Conservation (phyloP, 345 rosid species). For the Pugionium cornutum region DNA sequence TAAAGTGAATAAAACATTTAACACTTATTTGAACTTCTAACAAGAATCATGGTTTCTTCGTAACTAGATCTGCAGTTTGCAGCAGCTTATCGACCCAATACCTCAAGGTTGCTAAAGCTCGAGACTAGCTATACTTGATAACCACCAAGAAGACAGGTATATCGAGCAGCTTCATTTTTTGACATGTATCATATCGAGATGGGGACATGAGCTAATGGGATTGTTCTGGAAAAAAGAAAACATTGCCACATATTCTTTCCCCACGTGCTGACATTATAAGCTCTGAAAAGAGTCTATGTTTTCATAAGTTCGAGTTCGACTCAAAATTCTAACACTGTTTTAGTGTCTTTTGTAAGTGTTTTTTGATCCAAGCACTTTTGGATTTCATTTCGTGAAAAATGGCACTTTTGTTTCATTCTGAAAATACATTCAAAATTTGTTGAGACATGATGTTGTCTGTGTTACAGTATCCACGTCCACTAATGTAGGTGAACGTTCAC, state of each 20-base stretch:
- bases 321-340: slow-evolving; percentile 1
- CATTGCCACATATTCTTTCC: neutral
- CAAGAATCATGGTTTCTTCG: neutral
- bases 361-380: neutral
- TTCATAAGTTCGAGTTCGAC: slow-evolving; percentile 1
- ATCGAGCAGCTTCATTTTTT: no score
- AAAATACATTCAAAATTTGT: slow-evolving; percentile 14
- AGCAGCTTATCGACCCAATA: no score
- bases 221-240: neutral
- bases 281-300: no score
- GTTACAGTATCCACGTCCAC: neutral
- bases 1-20: slow-evolving; percentile 10
- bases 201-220: no score
- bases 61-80: neutral
- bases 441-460: neutral
- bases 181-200: no score
- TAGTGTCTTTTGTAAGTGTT: no score
- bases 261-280: neutral
- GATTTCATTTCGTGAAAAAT: neutral
- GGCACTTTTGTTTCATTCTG: neutral
- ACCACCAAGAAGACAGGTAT: no score
- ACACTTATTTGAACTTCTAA: neutral
- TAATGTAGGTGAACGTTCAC: neutral
- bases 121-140: no score
- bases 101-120: no score